Conservation (phyloP, 192 early-diverging fungal species). For the Coemansia sp. region DNA sequence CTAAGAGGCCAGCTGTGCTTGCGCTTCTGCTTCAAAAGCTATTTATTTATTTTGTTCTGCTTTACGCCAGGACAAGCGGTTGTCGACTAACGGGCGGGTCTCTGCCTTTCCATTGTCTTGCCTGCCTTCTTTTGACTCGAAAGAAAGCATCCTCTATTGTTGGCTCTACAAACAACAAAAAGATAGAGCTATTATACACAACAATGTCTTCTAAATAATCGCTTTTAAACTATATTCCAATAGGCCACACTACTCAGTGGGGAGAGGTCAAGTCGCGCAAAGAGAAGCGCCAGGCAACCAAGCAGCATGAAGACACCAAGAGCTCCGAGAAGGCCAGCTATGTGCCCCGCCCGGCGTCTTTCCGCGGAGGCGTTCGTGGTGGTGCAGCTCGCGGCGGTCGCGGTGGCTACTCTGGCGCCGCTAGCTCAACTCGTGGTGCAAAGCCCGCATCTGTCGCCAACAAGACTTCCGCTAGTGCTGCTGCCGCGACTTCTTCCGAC, state of each 20-base stretch:
- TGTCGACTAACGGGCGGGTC: background rate
- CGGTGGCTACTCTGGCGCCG: conserved; percentile 51
- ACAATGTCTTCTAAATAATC: conserved; percentile 7
- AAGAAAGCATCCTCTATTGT: background rate
- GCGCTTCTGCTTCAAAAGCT: too few species aligned
- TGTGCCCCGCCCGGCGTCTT: conserved; percentile 58
- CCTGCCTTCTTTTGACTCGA: background rate
- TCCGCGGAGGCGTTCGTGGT: conserved; percentile 62
- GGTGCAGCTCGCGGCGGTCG: conserved; percentile 68
- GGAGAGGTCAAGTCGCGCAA: conserved; percentile 79
- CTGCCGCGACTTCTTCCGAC: background rate
- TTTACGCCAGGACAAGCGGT: too few species aligned
- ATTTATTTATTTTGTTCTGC: background rate
- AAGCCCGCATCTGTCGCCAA: conserved; percentile 33
- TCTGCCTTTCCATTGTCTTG: background rate
- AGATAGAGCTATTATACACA: background rate
- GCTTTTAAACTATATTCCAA: conserved; percentile 6
- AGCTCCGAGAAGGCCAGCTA: conserved; percentile 39
- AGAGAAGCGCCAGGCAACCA: conserved; percentile 52
- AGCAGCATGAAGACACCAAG: conserved; percentile 55
- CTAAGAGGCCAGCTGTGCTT: too few species aligned
- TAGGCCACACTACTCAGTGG: conserved; percentile 80
- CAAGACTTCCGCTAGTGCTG: conserved; percentile 14
- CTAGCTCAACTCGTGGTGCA: conserved; percentile 26
- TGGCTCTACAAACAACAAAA: background rate